Base-by-base conservation (phyloP, 2,329 filamentous ascomycete genomes). In the Xylariales sp. region DNA sequence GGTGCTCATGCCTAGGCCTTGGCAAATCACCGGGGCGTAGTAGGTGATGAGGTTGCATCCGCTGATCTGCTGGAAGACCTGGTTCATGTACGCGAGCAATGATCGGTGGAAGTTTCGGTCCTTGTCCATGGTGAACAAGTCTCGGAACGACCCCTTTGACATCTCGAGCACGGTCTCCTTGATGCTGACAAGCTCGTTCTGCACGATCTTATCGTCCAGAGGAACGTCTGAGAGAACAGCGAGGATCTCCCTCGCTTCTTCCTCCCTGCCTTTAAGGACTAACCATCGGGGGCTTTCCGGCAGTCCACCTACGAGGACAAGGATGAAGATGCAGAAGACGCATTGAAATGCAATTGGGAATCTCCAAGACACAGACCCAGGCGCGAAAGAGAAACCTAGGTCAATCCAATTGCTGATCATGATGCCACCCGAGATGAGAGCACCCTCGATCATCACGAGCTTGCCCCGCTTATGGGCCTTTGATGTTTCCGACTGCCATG, bases 121-220 rank as follows among this genome's bases (percentile, higher is more conserved):
- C 46, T 75, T 70, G 44, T 64, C 68, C 68, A 76, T 75, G 45
- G 71, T 78, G 58, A 80, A 80, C 45, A 80, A 68, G 46, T 80
- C 77, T 4, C 58, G 56, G 59, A 80, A 80, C 22, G 62, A 65
- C 21, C 71, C 61, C 59, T 74, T 69, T 42, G 68, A 63, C 55
- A 70, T 65, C 55, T 88, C 83, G 14, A 79, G 63, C n/a, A 85
- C 80, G 1, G 84, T 78, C 40, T 81, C 75, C 51, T 78, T 76
- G 48, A 73, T 73, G 29, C 64, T 62, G 3, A 51, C 39, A 39
- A 68, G 65, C 55, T 85, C 76, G 22, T 73, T 63, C 29, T 73
- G 63, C 12, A 81, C 74, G 37, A 75, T 65, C n/a, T 67, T 68
- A 44, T 76, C 66, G 15, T 80, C 68, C 5, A 66, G 46, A 5